Base-by-base conservation (phyloP, 495 filamentous ascomycete genomes). In the Alectoria sarmentosa region DNA sequence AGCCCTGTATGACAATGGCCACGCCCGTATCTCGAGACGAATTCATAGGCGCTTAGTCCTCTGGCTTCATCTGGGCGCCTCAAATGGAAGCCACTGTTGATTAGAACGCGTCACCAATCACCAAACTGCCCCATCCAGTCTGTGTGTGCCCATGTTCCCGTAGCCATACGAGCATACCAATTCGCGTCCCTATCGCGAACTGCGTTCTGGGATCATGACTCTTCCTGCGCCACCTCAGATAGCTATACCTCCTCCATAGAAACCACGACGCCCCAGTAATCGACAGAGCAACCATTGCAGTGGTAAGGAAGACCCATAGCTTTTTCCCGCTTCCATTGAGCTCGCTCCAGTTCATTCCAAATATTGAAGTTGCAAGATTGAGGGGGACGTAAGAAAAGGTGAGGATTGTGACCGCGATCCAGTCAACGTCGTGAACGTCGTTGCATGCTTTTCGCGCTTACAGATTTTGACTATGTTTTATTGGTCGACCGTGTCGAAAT, bases 361-460 rank as follows among this genome's bases (percentile, higher is more conserved):
- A 68, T 30, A 68, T 68, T 15, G 62, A 64, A 7, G 36, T 66
- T 3, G 62, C 63, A 41, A 68, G 58, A 11, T 59, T 65, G 15
- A 68, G 52, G 10, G 66, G 63, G 14, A 68, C 64, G 26, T 66
- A 68, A 10, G 66, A 17, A 49, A 62, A 65, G 15, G 66, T 63
- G 13, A 68, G 63, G 23, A 65, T 36, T 10, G 66, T 68, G 49
- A 68, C 61, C 57, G n/a, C 37, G 14, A 39, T 23, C 2, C 30
- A 26, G 15, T 52, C 19, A 46, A 41, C 15, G 1, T 38, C 8
- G 13, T 19, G 26, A 19, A 14, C 38, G 30, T 39, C 17, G 14
- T 11, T 10, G 21, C 21, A 4, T 13, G 23, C 15, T 58, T 36
- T n/a, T 15, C 13, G 38, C 56, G 2, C 61, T 34, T 23, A 63